These are phyloP conservation scores for Pterulicium gracile DNA, from an alignment of 1,284 basidiomycete genomes.

Conservation along the genomic window DNA sequence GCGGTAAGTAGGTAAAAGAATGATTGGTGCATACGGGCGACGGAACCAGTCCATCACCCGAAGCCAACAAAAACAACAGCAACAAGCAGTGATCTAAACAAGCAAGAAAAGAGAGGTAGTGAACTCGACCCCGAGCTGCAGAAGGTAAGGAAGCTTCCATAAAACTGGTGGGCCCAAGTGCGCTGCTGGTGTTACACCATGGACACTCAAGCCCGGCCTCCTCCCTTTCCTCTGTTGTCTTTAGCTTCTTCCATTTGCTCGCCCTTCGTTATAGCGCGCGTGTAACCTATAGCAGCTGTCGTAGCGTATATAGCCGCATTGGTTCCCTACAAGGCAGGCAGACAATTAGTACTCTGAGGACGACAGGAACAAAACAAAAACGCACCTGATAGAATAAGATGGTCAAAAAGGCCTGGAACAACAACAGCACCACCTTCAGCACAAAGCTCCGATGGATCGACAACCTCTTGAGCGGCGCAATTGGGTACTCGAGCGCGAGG, in stretches of 20 bases:
- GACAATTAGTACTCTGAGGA: constrained; percentile 3
- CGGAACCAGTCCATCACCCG: too few species aligned
- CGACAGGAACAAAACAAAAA: constrained; percentile 5
- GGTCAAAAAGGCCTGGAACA: constrained; percentile 54
- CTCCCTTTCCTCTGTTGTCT: constrained; percentile 45
- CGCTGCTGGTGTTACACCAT: neutral
- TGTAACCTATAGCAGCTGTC: constrained; percentile 56
- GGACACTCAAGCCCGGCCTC: constrained; percentile 39
- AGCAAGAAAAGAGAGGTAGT: too few species aligned
- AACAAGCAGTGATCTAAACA: too few species aligned
- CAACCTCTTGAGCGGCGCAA: constrained; percentile 44
- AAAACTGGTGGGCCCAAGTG: neutral
- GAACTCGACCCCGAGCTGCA: too few species aligned
- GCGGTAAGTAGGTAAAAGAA: too few species aligned
- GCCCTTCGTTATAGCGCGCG: constrained; percentile 48
- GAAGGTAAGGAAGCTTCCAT: neutral
- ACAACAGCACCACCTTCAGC: constrained; percentile 49
- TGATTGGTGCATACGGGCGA: too few species aligned
- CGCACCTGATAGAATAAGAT: constrained; percentile 73
- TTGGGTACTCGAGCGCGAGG: constrained; percentile 57
- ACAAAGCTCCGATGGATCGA: constrained; percentile 56
- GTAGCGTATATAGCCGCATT: constrained; percentile 66
- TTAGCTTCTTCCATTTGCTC: constrained; percentile 60
- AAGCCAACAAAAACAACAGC: too few species aligned
- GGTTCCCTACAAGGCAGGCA: constrained; percentile 42